A percentile compares a stretch with the other conserved stretches of the same genome.
Conservation (phyloP, 2,329 filamentous ascomycete genomes). For the Neoascochyta sp. region DNA sequence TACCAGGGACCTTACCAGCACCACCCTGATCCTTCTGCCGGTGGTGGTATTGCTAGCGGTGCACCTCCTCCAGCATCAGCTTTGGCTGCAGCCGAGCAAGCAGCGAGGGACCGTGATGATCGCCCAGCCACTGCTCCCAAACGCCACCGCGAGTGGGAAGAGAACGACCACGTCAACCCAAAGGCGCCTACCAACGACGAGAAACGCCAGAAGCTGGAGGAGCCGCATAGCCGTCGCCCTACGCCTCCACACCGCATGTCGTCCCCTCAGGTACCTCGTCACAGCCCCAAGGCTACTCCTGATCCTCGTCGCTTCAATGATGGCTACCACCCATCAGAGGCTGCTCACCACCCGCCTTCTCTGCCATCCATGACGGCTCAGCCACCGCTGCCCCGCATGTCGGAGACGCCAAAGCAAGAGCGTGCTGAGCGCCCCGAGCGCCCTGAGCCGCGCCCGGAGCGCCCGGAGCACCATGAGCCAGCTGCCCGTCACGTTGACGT, state of each 20-base stretch:
- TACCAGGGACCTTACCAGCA: conserved; percentile 81
- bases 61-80: conserved; percentile 64
- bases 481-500: conserved; percentile 94
- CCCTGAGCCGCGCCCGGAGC: conserved; percentile 42
- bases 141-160: conserved; percentile 88
- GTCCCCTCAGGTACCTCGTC: conserved; percentile 62
- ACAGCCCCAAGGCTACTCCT: conserved; percentile 66
- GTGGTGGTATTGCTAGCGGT: conserved; percentile 63
- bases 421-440: conserved; percentile 12
- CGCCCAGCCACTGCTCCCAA: conserved; percentile 80
- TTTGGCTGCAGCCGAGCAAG: conserved; percentile 64
- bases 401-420: conserved; percentile 34
- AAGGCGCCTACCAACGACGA: conserved; percentile 82
- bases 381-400: conserved; percentile 53
- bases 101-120: conserved; percentile 63
- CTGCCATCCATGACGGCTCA: conserved; percentile 49
- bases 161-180: conserved; percentile 67
- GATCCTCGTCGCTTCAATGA: conserved; percentile 64
- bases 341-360: conserved; percentile 75
- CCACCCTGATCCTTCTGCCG: conserved; percentile 60
- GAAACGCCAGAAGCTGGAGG: conserved; percentile 78
- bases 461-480: conserved; percentile 62
- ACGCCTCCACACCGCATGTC: conserved; percentile 47
- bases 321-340: conserved; percentile 86
- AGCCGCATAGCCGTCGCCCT: conserved; percentile 70